Percentiles rank a stretch among this genome's conserved stretches.
These are phyloP conservation scores for Apiotrichum siamense DNA, from an alignment of 1,284 basidiomycete species.

Conservation along the genomic window DNA sequence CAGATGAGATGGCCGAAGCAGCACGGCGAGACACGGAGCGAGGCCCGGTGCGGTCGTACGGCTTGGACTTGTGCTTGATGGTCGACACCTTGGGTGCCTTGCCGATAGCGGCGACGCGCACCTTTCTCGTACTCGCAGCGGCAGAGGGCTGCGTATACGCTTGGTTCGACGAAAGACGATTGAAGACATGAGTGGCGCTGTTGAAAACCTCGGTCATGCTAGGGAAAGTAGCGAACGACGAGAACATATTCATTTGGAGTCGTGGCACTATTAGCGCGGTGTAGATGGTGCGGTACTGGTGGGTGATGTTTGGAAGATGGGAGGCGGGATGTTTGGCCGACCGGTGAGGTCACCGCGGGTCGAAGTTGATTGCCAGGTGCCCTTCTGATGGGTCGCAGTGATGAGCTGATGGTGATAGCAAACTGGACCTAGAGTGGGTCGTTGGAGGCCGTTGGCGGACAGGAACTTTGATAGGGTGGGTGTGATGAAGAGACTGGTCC, in stretches of 20 bases:
- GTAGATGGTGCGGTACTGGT: too few relatives aligned
- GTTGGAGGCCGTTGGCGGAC: too few relatives aligned
- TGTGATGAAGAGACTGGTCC: background rate
- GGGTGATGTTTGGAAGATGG: too few relatives aligned
- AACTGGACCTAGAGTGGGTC: too few relatives aligned
- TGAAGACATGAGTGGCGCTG: background rate
- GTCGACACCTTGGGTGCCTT: background rate
- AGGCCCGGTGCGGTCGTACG: background rate
- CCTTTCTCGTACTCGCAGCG: background rate
- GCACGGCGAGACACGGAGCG: background rate
- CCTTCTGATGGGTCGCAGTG: too few relatives aligned
- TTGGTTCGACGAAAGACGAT: slow-evolving; percentile 23
- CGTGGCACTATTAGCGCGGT: too few relatives aligned
- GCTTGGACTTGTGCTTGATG: background rate
- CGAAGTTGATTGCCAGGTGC: too few relatives aligned
- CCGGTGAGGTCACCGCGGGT: too few relatives aligned
- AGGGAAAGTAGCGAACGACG: background rate
- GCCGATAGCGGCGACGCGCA: slow-evolving; percentile 8
- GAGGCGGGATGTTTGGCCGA: too few relatives aligned
- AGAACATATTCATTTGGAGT: background rate
- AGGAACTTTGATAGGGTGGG: too few relatives aligned
- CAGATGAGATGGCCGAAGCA: slow-evolving; percentile 14
- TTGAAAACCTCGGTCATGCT: background rate
- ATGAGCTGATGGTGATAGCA: too few relatives aligned
- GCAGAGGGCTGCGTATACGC: slow-evolving; percentile 12